phyloP scores from a whole-genome alignment of 2,329 filamentous ascomycete species.

The Colletotrichum spinosum region DNA sequence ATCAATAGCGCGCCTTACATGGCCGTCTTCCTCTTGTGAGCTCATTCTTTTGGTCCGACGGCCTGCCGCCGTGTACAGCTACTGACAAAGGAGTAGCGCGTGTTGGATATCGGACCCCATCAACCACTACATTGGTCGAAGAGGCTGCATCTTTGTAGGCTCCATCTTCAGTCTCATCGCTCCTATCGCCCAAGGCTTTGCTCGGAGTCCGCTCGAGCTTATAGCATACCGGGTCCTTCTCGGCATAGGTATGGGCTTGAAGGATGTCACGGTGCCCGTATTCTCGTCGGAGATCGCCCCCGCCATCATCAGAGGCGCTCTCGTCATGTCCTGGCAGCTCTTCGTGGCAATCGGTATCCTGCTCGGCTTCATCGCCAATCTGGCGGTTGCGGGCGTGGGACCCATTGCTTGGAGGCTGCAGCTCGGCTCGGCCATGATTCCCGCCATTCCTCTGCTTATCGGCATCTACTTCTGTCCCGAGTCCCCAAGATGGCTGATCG shows the following conservation, averaged over 20 bases:
- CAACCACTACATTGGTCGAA: conserved; percentile 69
- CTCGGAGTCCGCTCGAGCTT: conserved; percentile 69
- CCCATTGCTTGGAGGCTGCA: conserved; percentile 68
- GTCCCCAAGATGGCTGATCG: conserved; percentile 75
- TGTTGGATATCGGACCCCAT: conserved; percentile 73
- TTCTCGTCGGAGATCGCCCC: conserved; percentile 66
- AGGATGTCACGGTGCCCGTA: conserved; percentile 61
- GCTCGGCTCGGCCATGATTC: conserved; percentile 72
- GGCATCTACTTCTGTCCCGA: conserved; percentile 72
- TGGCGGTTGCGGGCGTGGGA: conserved; percentile 63
- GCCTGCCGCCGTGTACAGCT: no score
- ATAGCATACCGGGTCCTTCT: conserved; percentile 61
- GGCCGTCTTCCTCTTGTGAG: conserved; percentile 33
- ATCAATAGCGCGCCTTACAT: conserved; percentile 65
- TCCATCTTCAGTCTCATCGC: conserved; percentile 72
- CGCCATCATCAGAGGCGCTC: conserved; percentile 61
- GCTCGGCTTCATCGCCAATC: conserved; percentile 68
- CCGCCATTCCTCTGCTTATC: conserved; percentile 63
- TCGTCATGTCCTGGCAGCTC: conserved; percentile 82
- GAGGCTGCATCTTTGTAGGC: conserved; percentile 73
- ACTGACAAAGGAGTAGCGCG: conserved; percentile 1
- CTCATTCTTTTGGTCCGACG: background rate
- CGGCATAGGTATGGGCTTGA: conserved; percentile 71
- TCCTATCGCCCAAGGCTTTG: conserved; percentile 69
- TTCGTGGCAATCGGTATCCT: conserved; percentile 69